These are phyloP conservation scores for Nigrospora sphaerica DNA, from an alignment of 2,329 filamentous ascomycete species.

Conservation along the genomic window DNA sequence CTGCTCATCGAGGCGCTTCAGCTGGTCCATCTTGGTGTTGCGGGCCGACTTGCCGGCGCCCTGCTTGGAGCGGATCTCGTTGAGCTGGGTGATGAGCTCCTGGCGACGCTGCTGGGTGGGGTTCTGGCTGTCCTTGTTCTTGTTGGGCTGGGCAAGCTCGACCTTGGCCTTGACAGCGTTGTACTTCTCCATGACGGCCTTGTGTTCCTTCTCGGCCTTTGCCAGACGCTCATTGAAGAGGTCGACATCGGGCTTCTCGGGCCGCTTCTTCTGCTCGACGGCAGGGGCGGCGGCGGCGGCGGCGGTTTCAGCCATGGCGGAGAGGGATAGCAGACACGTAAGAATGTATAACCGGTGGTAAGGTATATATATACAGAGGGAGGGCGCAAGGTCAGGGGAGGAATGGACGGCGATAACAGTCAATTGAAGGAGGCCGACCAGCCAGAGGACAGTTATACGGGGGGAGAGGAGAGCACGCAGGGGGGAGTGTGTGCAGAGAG, in stretches of 20 bases:
- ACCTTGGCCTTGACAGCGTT: conserved; percentile 84
- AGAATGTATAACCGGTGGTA: background rate
- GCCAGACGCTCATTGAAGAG: conserved; percentile 72
- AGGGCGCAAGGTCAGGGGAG: background rate
- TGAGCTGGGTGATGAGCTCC: conserved; percentile 76
- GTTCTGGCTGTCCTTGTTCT: conserved; percentile 70
- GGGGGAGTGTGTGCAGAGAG: too few species aligned
- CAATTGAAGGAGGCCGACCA: conserved; percentile 8
- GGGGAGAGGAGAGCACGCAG: too few species aligned
- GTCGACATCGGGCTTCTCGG: conserved; percentile 82
- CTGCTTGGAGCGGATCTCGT: conserved; percentile 81
- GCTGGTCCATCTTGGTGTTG: conserved; percentile 73
- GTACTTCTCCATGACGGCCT: conserved; percentile 68
- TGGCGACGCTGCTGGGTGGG: conserved; percentile 76
- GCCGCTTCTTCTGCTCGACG: conserved; percentile 47
- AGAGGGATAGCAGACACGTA: background rate
- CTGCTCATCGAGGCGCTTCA: conserved; percentile 86
- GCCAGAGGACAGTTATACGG: background rate
- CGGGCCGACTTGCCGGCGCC: conserved; percentile 79
- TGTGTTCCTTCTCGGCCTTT: conserved; percentile 81
- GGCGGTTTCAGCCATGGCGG: conserved; percentile 42
- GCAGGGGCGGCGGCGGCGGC: conserved; percentile 37
- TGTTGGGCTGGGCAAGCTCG: conserved; percentile 69
- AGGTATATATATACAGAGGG: background rate
- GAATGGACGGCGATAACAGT: conserved; percentile 6